Base-by-base conservation (phyloP, 139 green algal genomes). In the Monoraphidium neglectum region DNA sequence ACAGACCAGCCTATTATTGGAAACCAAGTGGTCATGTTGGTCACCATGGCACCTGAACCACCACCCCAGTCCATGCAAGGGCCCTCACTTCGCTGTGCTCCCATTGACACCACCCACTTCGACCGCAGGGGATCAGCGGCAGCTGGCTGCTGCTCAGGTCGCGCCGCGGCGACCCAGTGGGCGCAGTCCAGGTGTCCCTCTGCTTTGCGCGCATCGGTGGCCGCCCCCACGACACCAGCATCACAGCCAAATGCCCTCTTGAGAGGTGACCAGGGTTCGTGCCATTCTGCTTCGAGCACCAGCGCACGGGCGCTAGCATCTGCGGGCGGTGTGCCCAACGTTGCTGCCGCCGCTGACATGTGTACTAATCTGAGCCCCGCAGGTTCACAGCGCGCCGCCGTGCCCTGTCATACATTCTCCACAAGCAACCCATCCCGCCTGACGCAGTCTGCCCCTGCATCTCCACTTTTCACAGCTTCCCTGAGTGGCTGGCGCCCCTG, bases 101-200 rank as follows among this genome's bases (percentile, higher is more conserved):
- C n/a, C n/a, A n/a, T n/a, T n/a, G n/a, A n/a, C n/a, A n/a, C n/a
- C n/a, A n/a, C n/a, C n/a, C n/a, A n/a, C n/a, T n/a, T n/a, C n/a
- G n/a, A n/a, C n/a, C n/a, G n/a, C n/a, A 38, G 30, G n/a, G 15
- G 5, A 4, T 68, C 5, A 61, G 83, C 36, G 43, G 59, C 26
- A n/a, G 26, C 16, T 90, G 86, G 86, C 26, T 85, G 28, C n/a
- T 75, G 10, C 72, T 90, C 15, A 86, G 81, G 47, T 86, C 80
- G 15, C 49, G 68, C 59, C 72, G 76, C 5, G 81, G 83, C 4
- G 68, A 83, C 54, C n/a, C 70, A 24, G 86, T 87, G 4, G 86
- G 83, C 0, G 86, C 86, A n/a, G 80, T 90, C 40, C 80, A 88
- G 76, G 32, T 90, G 32, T 59, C 79, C 6, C 23, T 90, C 12